Evolutionary conservation across 2,329 filamentous ascomycete genomes (phyloP).

Genomic region (Trichoderma breve): DNA sequence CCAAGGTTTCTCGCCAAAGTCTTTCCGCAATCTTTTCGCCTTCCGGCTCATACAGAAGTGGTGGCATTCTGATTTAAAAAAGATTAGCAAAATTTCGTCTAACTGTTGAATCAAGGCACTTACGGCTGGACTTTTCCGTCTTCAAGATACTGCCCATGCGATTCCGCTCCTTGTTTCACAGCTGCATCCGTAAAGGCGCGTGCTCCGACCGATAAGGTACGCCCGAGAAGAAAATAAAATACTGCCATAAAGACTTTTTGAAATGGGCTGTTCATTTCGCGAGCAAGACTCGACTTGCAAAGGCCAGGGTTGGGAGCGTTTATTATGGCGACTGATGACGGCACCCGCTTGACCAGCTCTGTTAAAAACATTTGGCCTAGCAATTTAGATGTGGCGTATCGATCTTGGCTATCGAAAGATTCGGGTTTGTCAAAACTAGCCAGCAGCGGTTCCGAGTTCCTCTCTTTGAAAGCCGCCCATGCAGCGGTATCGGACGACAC

Average conservation of each 20-base stretch:
- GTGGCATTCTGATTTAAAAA: background rate
- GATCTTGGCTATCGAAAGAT: background rate
- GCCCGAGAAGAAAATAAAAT: background rate
- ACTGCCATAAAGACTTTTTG: background rate
- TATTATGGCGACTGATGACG: background rate
- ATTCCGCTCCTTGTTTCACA: background rate
- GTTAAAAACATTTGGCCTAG: slow-evolving; percentile 2
- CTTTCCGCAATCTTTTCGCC: background rate
- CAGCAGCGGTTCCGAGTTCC: background rate
- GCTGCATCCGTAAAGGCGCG: background rate
- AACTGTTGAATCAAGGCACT: background rate
- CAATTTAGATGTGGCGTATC: background rate
- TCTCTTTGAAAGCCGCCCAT: background rate
- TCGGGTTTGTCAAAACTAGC: background rate
- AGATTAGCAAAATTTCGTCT: background rate
- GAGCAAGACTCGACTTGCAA: background rate
- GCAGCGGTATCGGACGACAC: slow-evolving; percentile 5
- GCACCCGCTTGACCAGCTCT: background rate
- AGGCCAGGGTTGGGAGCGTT: background rate
- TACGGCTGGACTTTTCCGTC: slow-evolving; percentile 7
- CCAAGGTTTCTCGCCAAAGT: slow-evolving; percentile 1
- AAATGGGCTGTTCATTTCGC: background rate
- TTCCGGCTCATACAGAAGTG: background rate
- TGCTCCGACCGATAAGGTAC: background rate
- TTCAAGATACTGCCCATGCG: slow-evolving; percentile 10